Evolutionary conservation across 2,329 filamentous ascomycete genomes (phyloP).

Genomic region (Alternaria arborescens): DNA sequence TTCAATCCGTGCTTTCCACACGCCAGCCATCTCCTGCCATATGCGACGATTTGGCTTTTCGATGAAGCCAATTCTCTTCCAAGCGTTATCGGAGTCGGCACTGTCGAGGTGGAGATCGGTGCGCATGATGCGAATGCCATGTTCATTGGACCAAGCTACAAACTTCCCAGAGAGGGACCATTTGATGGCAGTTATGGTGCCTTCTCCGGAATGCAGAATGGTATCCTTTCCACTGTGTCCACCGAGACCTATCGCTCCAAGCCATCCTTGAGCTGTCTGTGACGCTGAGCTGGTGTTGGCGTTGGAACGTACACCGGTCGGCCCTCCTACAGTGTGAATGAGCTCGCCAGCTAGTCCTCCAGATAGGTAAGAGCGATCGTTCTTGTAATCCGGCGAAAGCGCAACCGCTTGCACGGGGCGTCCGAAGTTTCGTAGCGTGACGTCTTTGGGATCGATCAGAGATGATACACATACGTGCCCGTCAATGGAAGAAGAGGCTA

Average conservation of each 20-base stretch:
- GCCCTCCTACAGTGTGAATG: slow-evolving; percentile 84
- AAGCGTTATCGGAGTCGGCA: slow-evolving; percentile 80
- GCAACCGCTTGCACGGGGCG: slow-evolving; percentile 91
- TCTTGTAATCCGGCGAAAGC: slow-evolving; percentile 93
- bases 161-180: slow-evolving; percentile 95
- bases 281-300: slow-evolving; percentile 89
- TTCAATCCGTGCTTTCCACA: slow-evolving; percentile 91
- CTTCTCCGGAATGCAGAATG: slow-evolving; percentile 89
- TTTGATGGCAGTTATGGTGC: slow-evolving; percentile 87
- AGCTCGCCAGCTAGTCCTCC: slow-evolving; percentile 88
- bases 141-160: slow-evolving; percentile 94
- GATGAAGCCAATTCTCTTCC: slow-evolving; percentile 93
- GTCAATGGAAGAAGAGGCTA: slow-evolving; percentile 93
- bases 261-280: slow-evolving; percentile 86
- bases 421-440: slow-evolving; percentile 90
- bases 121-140: slow-evolving; percentile 97
- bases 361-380: slow-evolving; percentile 86
- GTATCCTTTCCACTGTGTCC: slow-evolving; percentile 82
- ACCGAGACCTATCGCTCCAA: slow-evolving; percentile 85
- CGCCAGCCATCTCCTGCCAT: slow-evolving; percentile 95
- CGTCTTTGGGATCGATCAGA: slow-evolving; percentile 85
- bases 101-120: slow-evolving; percentile 82
- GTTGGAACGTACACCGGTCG: slow-evolving; percentile 78
- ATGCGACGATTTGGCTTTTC: slow-evolving; percentile 84
- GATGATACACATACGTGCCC: slow-evolving; percentile 94